Base-by-base conservation (phyloP, 2,329 filamentous ascomycete species). In the Penicillium brasilianum region DNA sequence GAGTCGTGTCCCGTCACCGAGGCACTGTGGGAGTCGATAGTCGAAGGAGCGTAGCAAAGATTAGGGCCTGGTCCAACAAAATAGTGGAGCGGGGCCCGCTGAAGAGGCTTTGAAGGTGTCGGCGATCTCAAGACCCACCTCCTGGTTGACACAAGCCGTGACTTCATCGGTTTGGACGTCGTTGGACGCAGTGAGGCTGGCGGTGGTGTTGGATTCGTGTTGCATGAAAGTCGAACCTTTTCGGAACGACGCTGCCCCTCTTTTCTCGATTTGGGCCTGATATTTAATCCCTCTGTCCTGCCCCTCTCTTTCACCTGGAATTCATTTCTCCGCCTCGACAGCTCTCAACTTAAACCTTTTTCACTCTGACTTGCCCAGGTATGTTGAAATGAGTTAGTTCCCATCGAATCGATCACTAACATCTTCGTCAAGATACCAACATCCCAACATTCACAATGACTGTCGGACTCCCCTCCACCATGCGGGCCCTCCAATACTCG, bases 401-500 rank as follows among this genome's bases (percentile, higher is more conserved):
- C 25, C 25, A 28, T 28, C 25, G 25, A 28, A 3, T 28, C 25
- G 3, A 11, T 50, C 10, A 50, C 30, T 50, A 2, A 34, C 13
- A 6, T 34, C 5, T 20, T 18, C 6, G 16, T 11, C 7, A 3
- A 36, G 49, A 52, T 25, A 5, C 13, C 14, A 7, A 3, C 46
- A 3, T 18, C 13, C 25, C 14, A 25, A 39, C 50, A 53, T 53
- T 25, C 50, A 53, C 32, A 39, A 65, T 63, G 63, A 16, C 55
- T 3, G 8, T n/a, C 49, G 18, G 52, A 4, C 60, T 66, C 4
- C 61, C 63, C 37, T 58, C 62, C 59, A 66, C 61, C 41, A 66
- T 66, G 63, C 50, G 34, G n/a, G 63, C 63, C 39, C 54, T 66
- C 28, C 58, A 60, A 55, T 66, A 66, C 48, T 58, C 63, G 39